Evolutionary conservation across 768 basidiomycete genomes (phyloP).

Genomic region (Russula vinacea): DNA sequence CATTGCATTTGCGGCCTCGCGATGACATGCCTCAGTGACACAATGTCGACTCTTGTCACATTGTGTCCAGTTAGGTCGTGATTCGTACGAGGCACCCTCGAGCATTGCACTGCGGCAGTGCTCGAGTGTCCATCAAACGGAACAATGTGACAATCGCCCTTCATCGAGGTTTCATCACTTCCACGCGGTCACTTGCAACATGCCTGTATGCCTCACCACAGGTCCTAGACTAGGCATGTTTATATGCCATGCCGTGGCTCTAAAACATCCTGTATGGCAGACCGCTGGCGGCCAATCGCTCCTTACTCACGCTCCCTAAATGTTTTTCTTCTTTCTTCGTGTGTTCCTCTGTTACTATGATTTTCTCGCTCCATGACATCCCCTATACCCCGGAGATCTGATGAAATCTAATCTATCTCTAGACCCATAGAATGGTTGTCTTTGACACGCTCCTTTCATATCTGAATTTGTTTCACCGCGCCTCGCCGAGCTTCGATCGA

Average conservation of each 20-base stretch:
- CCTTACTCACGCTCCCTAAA: background rate
- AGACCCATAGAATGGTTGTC: background rate
- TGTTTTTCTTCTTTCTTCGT: background rate
- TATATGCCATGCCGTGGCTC: background rate
- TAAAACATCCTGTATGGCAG: background rate
- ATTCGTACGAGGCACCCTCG: background rate
- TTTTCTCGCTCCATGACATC: background rate
- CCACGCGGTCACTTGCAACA: background rate
- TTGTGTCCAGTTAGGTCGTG: background rate
- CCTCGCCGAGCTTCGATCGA: background rate
- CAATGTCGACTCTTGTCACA: background rate
- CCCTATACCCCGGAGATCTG: background rate
- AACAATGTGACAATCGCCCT: background rate
- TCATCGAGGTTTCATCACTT: background rate
- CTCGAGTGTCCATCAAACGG: background rate
- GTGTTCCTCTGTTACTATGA: background rate
- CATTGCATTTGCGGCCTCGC: background rate
- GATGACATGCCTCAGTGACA: background rate
- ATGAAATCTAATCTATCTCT: background rate
- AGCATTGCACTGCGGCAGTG: background rate
- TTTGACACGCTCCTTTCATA: background rate
- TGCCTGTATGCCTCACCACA: background rate
- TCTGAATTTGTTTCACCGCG: background rate
- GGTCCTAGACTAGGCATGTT: background rate
- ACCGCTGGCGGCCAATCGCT: background rate